Evolutionary conservation across 306 rosid genomes (phyloP), one percentile per base, ranked within the genome.

Genomic region (Trifolium pratense): DNA sequence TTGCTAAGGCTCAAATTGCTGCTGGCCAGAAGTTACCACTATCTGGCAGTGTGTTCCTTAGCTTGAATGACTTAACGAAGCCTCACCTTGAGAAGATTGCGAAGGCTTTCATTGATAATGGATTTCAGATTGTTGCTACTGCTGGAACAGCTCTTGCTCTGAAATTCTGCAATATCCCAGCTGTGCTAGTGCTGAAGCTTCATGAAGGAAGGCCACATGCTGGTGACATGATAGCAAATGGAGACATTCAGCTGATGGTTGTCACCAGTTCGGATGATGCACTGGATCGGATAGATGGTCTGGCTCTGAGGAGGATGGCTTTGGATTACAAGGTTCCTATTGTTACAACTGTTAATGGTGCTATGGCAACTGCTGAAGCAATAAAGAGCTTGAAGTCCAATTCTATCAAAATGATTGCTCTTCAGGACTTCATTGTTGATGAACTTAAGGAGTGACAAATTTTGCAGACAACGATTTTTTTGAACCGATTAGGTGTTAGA

Each of bases 201-300:
- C 99, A 95, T 58, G 97, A 95, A 89, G 97, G 97, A 40, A 86
- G 97, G 85, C 97, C 96, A 16, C 92, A 92, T 62, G 97, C 99
- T 25, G 99, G 96, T 69, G 97, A 95, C 81, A 84, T 88, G 92
- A 82, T 95, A 79, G 89, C 99, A 25, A 95, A 95, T 45, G 97
- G 91, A 61, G 97, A 90, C 71, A 90, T 95, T 79, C 99, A 92
- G 75, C 87, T 95, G 78, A 95, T 95, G 99, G 90, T 92, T 75
- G 91, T 92, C 66, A 95, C 97, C 57, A 95, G 97, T 76, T 90
- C 97, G 17, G 99, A 93, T 51, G 97, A 95, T 37, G 86, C 88
- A 23, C 92, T 87, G 29, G 97, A 95, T 78, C 97, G 89, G 82
- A 92, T 88, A 60, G 99, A 95, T 84, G 99, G 99, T 68, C 79